phyloP scores from a whole-genome alignment of 1,139 yeast genomes.

The Candida neerlandica region DNA sequence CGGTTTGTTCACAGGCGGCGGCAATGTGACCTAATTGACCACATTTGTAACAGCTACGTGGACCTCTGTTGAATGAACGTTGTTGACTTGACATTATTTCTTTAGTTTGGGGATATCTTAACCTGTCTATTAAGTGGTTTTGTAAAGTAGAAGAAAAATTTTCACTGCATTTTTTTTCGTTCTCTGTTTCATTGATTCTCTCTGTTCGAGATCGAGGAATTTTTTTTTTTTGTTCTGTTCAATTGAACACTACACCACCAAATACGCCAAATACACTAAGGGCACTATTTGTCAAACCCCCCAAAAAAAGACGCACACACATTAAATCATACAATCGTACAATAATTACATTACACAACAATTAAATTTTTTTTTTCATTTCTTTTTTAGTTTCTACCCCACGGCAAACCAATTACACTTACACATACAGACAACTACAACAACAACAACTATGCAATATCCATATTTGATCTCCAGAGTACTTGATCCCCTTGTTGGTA shows the following conservation, averaged over 20 bases:
- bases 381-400: background rate
- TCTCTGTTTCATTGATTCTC: constrained; percentile 5
- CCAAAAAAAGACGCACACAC: background rate
- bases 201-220: constrained; percentile 1
- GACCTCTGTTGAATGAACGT: constrained; percentile 25
- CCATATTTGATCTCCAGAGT: constrained; percentile 41
- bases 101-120: constrained; percentile 58
- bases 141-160: background rate
- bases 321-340: constrained; percentile 1
- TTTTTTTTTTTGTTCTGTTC: constrained; percentile 1
- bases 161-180: background rate
- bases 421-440: background rate
- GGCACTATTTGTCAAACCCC: too few species aligned
- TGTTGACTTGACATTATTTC: constrained; percentile 1
- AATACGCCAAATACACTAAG: background rate
- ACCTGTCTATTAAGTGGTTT: background rate
- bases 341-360: background rate
- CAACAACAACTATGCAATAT: constrained; percentile 29
- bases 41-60: constrained; percentile 81
- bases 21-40: constrained; percentile 94
- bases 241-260: background rate
- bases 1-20: constrained; percentile 79
- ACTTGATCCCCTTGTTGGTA: constrained; percentile 62
- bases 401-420: background rate
- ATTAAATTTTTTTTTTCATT: background rate